Base-by-base conservation (phyloP, 495 filamentous ascomycete species). In the Penicillium subrubescens region DNA sequence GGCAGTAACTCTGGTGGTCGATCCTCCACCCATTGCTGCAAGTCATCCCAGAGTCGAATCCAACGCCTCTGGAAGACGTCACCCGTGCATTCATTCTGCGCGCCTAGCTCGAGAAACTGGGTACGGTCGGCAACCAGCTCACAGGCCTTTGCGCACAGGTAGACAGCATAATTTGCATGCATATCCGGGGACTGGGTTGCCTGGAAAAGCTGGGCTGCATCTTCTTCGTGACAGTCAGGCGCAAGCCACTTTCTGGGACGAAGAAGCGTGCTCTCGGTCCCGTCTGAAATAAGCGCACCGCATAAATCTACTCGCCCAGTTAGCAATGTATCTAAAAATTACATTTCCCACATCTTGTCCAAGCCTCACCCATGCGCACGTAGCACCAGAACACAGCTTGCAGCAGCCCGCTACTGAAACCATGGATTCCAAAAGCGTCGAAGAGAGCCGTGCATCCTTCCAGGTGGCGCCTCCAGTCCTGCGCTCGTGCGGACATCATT, bases 341-440 rank as follows among this genome's bases (percentile, higher is more conserved):
- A n/a, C 14, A 21, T 5, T 37, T 35, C 23, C 46, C 31, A 25
- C 35, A 59, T 5, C 37, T 17, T 31, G 19, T 52, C 41, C 35
- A n/a, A 61, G 19, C 46, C 71, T 64, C 27, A 78, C 75, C 79
- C 78, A 84, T 84, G 31, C 81, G 67, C 25, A 78, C 80, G 65
- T 79, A 83, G 55, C 81, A 84, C 81, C 81, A 84, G 46, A 84
- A 84, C 0, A 82, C 67, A 15, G 79, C 81, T 53, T 79, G 79
- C 55, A 75, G 39, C 29, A 81, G 58, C 3, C 78, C 79, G 7
- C 68, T 65, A 44, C 76, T 75, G 57, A 83, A 81, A 0, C 80
- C 79, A 60, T 80, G 67, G 21, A 83, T 79, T 39, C 66, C 70
- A 70, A 73, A 80, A 0, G 76, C 70, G 52, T 81, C 71, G 48